phyloP scores from a whole-genome alignment of 1,284 basidiomycete genomes.

The Trametes versicolor region DNA sequence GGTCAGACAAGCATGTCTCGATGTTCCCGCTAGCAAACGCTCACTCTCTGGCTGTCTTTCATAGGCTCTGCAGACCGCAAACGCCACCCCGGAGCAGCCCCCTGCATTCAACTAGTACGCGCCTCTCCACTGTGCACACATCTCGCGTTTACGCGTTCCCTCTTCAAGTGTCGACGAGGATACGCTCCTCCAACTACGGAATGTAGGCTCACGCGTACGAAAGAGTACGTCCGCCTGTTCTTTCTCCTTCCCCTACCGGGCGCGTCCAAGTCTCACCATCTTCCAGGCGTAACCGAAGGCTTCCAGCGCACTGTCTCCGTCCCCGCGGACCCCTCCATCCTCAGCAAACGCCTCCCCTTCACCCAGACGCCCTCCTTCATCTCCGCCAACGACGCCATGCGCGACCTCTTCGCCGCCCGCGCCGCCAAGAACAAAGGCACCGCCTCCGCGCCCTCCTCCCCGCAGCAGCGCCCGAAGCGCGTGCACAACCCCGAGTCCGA shows the following conservation, averaged over 20 bases:
- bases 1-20: conserved; percentile 4
- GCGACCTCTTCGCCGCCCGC: conserved; percentile 31
- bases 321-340: conserved; percentile 30
- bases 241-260: conserved; percentile 1
- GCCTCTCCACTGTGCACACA: not conserved
- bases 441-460: conserved; percentile 31
- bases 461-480: conserved; percentile 35
- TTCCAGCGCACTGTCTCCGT: conserved; percentile 37
- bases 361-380: conserved; percentile 39
- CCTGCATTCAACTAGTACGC: conserved; percentile 32
- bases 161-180: conserved; percentile 36
- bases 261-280: conserved; percentile 12
- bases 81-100: conserved; percentile 18
- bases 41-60: not conserved
- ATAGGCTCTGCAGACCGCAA: conserved; percentile 5
- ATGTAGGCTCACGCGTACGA: conserved; percentile 35
- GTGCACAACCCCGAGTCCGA: conserved; percentile 26
- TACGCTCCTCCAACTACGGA: conserved; percentile 35
- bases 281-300: conserved; percentile 37
- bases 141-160: conserved; percentile 7
- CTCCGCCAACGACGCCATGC: conserved; percentile 38
- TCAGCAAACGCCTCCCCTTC: conserved; percentile 36
- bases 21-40: not conserved
- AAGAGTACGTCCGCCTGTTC: conserved; percentile 33
- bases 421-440: conserved; percentile 27